Conservation (phyloP, 2,329 filamentous ascomycete species). For the Arthrocladium fulminans region DNA sequence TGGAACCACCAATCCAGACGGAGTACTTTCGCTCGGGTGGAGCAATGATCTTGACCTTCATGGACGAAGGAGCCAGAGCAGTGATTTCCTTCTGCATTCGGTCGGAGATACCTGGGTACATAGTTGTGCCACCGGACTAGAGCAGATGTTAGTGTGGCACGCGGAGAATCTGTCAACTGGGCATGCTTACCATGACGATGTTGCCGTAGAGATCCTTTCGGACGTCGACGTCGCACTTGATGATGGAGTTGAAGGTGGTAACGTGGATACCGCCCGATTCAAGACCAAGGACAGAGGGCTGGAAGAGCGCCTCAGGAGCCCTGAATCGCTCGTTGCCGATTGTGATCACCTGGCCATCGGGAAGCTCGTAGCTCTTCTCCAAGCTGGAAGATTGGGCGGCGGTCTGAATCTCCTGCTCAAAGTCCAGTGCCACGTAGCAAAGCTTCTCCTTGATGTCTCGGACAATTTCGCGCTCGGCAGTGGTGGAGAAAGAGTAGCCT, state of each 20-base stretch:
- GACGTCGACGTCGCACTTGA: conserved; percentile 99
- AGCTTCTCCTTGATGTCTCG: conserved; percentile 99
- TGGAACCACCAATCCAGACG: conserved; percentile 99
- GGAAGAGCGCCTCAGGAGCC: conserved; percentile 98
- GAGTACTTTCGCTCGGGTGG: conserved; percentile 99
- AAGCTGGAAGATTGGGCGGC: conserved; percentile 96
- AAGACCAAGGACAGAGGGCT: conserved; percentile 95
- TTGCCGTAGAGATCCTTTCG: conserved; percentile 99
- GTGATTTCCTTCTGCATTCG: conserved; percentile 99
- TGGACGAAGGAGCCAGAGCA: conserved; percentile 95
- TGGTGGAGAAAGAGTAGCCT: conserved; percentile 99
- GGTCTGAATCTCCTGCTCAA: conserved; percentile 99
- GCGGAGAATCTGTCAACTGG: not conserved
- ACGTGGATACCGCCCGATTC: conserved; percentile 99
- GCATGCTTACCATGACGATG: conserved; percentile 91
- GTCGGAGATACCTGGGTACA: conserved; percentile 99
- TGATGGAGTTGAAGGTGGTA: conserved; percentile 99
- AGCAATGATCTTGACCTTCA: conserved; percentile 99
- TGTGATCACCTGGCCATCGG: conserved; percentile 98
- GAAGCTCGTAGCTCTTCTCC: conserved; percentile 99
- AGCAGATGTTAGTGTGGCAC: conserved; percentile 15
- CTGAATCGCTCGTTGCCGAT: conserved; percentile 99
- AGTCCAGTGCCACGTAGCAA: conserved; percentile 99
- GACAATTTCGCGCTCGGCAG: conserved; percentile 99
- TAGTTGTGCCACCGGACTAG: conserved; percentile 99